Percentiles rank a stretch among this genome's conserved stretches.
Conservation (phyloP, 2,329 filamentous ascomycete genomes). For the Calonectria pteridis region DNA sequence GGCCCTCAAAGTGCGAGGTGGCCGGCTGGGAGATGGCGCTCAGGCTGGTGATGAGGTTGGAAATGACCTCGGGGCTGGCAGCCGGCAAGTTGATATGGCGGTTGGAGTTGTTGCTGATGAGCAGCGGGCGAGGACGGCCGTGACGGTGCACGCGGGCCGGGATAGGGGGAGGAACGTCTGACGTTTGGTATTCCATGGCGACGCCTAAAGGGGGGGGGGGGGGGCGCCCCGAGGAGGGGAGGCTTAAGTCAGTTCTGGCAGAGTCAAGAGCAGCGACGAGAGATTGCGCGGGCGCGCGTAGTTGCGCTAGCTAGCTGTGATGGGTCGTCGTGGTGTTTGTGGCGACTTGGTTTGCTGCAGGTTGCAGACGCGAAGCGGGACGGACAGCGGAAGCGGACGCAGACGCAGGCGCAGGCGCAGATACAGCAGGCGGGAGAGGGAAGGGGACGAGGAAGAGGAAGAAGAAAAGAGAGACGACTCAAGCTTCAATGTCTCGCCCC, state of each 20-base stretch:
- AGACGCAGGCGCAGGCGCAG: not conserved
- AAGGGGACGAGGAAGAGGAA: not conserved
- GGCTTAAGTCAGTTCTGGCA: constrained; percentile 8
- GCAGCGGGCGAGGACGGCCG: constrained; percentile 31
- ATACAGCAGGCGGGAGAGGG: not conserved
- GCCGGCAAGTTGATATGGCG: constrained; percentile 51
- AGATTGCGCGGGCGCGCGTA: constrained; percentile 2
- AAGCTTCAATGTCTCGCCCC: not conserved
- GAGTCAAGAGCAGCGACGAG: not conserved
- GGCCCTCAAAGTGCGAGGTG: constrained; percentile 54
- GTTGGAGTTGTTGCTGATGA: constrained; percentile 27
- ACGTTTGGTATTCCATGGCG: constrained; percentile 46
- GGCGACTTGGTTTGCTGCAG: constrained; percentile 10
- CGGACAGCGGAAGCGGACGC: not conserved
- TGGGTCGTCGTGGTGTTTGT: constrained; percentile 4
- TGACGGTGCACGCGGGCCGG: constrained; percentile 44
- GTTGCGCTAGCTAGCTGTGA: constrained; percentile 5
- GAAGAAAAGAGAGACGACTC: not conserved
- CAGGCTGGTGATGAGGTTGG: constrained; percentile 76
- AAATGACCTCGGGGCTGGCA: constrained; percentile 77
- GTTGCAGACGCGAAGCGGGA: not conserved
- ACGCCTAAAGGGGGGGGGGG: constrained; percentile 19
- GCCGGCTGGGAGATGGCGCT: constrained; percentile 77
- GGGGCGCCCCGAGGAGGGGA: constrained; percentile 5
- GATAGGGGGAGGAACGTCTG: constrained; percentile 49